These are phyloP conservation scores for Talaromyces pinophilus DNA, from an alignment of 2,329 filamentous ascomycete genomes.

Conservation along the genomic window DNA sequence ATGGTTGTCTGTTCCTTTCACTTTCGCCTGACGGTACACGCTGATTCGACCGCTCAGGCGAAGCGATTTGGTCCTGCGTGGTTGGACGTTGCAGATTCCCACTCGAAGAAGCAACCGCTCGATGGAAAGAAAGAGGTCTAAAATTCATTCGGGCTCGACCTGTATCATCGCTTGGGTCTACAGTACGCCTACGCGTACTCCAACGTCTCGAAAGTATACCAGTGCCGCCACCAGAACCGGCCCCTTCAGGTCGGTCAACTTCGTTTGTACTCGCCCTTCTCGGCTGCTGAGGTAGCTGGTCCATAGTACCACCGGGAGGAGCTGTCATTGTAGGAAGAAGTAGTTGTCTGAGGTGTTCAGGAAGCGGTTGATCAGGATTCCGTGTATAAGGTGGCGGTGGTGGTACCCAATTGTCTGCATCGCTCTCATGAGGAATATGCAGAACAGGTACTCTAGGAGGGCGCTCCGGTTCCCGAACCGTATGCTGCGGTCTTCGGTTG, in stretches of 20 bases:
- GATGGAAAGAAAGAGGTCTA: conserved; percentile 17
- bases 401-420: conserved; percentile 85
- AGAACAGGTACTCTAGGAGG: conserved; percentile 53
- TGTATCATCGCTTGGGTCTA: conserved; percentile 1
- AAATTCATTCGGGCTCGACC: conserved; percentile 9
- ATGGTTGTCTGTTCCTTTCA: neutral
- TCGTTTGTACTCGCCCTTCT: conserved; percentile 30
- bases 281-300: conserved; percentile 19
- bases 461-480: conserved; percentile 26
- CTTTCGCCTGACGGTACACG: neutral
- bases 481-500: conserved; percentile 61
- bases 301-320: conserved; percentile 25
- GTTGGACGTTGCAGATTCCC: neutral
- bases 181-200: conserved; percentile 21
- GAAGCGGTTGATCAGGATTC: conserved; percentile 39
- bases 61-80: neutral
- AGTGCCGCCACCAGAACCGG: neutral
- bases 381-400: conserved; percentile 73
- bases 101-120: neutral
- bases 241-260: neutral
- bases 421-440: conserved; percentile 80
- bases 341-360: conserved; percentile 39
- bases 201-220: conserved; percentile 18
- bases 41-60: neutral
- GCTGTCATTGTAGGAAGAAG: conserved; percentile 35